Evolutionary conservation across 768 basidiomycete genomes (phyloP).

Genomic region (Naganishia antarctica): DNA sequence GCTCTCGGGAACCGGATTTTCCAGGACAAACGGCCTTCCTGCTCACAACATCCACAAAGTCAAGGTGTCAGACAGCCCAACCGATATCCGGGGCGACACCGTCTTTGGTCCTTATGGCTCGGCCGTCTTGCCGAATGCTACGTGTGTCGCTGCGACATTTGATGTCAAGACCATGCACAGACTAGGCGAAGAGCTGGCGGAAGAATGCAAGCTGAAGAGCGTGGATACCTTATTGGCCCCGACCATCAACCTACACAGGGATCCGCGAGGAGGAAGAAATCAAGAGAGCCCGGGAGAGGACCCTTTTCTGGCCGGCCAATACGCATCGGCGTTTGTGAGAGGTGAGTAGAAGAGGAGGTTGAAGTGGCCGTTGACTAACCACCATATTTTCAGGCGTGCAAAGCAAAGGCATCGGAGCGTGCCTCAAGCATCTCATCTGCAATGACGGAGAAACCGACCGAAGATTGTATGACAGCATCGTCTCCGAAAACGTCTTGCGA

Average conservation of each 20-base stretch:
- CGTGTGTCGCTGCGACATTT: conserved; percentile 17
- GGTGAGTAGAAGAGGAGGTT: background rate
- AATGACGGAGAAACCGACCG: conserved; percentile 76
- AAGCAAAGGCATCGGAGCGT: conserved; percentile 65
- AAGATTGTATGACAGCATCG: conserved; percentile 17
- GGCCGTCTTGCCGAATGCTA: conserved; percentile 22
- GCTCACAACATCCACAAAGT: conserved; percentile 19
- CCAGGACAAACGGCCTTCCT: conserved; percentile 16
- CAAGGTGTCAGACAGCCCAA: conserved; percentile 23
- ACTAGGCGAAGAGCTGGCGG: conserved; percentile 14
- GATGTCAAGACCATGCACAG: conserved; percentile 4
- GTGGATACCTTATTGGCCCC: conserved; percentile 54
- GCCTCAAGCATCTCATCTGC: conserved; percentile 76
- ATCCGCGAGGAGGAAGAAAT: conserved; percentile 45
- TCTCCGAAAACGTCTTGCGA: conserved; percentile 57
- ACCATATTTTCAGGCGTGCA: conserved; percentile 72
- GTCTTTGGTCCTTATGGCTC: conserved; percentile 17
- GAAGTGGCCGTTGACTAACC: conserved; percentile 63
- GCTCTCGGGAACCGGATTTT: conserved; percentile 18
- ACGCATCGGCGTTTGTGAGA: conserved; percentile 7
- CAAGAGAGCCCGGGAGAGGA: conserved; percentile 67
- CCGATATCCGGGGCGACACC: conserved; percentile 24
- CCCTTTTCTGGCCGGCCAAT: conserved; percentile 37
- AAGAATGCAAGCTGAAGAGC: conserved; percentile 15
- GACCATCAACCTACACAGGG: conserved; percentile 68